Conservation (phyloP, 2,329 filamentous ascomycete genomes). For the Teratosphaeria nubilosa region DNA sequence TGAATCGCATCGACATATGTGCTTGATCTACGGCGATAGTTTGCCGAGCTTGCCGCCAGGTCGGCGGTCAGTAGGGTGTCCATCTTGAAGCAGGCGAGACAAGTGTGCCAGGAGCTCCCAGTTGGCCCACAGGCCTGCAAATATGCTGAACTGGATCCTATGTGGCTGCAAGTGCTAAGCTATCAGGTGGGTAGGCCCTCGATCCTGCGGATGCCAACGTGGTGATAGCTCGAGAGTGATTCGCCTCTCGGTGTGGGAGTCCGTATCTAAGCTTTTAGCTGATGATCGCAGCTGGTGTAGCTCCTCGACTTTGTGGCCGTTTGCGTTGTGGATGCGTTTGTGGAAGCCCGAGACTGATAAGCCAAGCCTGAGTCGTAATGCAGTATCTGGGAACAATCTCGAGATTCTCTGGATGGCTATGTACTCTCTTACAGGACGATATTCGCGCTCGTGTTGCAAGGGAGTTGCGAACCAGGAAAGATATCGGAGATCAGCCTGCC, state of each 20-base stretch:
- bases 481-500: no score
- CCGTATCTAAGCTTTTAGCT: background rate
- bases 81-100: constrained; percentile 30
- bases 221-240: background rate
- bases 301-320: background rate
- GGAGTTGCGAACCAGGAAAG: background rate
- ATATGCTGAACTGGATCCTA: background rate
- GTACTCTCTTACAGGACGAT: background rate
- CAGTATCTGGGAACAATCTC: background rate
- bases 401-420: background rate
- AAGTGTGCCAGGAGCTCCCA: background rate
- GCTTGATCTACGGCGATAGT: constrained; percentile 84
- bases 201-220: background rate
- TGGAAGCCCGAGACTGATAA: background rate
- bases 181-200: background rate
- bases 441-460: background rate
- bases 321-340: background rate
- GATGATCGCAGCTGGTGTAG: background rate
- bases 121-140: background rate
- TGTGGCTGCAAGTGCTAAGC: background rate
- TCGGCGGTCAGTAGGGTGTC: constrained; percentile 70
- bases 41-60: constrained; percentile 79
- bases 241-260: background rate
- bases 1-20: constrained; percentile 97
- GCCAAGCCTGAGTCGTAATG: background rate